Evolutionary conservation across 1,139 yeast genomes (phyloP).

Genomic region (Diutina siamensis): DNA sequence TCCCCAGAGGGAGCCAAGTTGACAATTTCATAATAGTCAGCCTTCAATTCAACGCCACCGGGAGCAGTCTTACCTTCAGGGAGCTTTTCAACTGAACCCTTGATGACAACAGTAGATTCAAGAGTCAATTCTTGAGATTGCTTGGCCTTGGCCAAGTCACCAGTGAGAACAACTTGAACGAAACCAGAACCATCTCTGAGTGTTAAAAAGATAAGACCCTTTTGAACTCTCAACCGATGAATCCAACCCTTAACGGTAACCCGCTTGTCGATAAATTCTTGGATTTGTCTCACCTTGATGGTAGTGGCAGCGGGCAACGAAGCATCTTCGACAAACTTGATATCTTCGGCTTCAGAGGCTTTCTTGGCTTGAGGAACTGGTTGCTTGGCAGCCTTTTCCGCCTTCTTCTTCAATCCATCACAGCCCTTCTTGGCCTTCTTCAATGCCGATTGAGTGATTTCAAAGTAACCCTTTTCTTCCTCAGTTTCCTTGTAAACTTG

Average conservation of each 20-base stretch:
- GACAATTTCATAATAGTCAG: conserved; percentile 77
- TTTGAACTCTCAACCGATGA: conserved; percentile 87
- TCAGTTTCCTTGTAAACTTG: conserved; percentile 56
- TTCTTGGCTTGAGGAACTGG: conserved; percentile 55
- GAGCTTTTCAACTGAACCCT: conserved; percentile 69
- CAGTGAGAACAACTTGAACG: conserved; percentile 77
- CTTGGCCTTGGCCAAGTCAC: conserved; percentile 86
- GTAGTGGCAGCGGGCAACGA: conserved; percentile 59
- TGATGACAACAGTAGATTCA: conserved; percentile 73
- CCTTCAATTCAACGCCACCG: conserved; percentile 90
- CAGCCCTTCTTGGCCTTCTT: conserved; percentile 96
- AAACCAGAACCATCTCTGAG: conserved; percentile 93
- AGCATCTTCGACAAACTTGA: conserved; percentile 59
- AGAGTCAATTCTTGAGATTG: conserved; percentile 76
- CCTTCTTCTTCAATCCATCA: conserved; percentile 83
- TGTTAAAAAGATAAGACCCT: conserved; percentile 83
- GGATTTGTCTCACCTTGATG: conserved; percentile 51
- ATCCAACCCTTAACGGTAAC: conserved; percentile 88
- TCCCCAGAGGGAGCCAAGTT: conserved; percentile 97
- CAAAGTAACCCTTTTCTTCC: conserved; percentile 44
- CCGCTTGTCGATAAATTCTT: conserved; percentile 45
- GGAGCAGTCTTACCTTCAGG: conserved; percentile 98
- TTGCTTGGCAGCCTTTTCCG: conserved; percentile 62
- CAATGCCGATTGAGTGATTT: conserved; percentile 84
- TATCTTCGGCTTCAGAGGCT: conserved; percentile 64